Evolutionary conservation across 148 eudicot species (phyloP).

Genomic region (Chenopodium formosanum): DNA sequence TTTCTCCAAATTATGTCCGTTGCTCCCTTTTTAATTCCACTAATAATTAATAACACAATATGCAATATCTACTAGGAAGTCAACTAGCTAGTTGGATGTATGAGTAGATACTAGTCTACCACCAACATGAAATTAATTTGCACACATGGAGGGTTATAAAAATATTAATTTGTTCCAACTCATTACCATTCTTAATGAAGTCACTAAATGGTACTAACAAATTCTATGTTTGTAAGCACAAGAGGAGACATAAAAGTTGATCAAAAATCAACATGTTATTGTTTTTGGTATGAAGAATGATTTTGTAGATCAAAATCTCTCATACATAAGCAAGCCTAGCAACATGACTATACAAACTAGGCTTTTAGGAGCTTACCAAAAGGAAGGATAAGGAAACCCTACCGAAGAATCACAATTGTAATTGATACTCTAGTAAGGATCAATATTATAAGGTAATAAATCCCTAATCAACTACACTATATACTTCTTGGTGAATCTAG

Average conservation of each 20-base stretch:
- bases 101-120: background rate
- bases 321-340: no score
- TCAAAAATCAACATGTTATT: background rate
- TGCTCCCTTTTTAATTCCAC: background rate
- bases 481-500: no score
- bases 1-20: no score
- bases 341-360: no score
- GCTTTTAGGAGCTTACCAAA: no score
- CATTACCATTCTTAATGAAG: background rate
- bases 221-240: background rate
- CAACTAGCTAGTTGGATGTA: background rate
- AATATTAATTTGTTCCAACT: background rate
- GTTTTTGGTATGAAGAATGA: no score
- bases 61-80: background rate
- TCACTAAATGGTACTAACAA: background rate
- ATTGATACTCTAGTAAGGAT: no score
- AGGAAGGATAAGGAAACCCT: no score
- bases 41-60: background rate
- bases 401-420: no score
- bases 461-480: no score
- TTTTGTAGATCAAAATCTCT: no score
- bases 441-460: no score
- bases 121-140: background rate
- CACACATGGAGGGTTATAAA: background rate
- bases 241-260: background rate